Evolutionary conservation across 1,284 basidiomycete genomes (phyloP).

Genomic region (Ceratobasidium sp.): DNA sequence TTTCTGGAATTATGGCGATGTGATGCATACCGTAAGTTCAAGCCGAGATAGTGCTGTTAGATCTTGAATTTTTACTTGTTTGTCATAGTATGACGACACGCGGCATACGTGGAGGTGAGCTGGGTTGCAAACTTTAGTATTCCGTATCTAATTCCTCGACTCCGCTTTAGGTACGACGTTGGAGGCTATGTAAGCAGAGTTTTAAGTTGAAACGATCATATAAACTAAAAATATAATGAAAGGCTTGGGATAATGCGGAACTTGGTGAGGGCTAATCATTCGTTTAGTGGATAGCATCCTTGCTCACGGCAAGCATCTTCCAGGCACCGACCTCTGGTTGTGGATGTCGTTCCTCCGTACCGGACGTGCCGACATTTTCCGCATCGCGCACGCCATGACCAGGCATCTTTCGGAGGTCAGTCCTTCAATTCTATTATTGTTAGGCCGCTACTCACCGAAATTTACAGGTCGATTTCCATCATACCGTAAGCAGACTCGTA

Average conservation of each 20-base stretch:
- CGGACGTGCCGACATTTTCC: conserved; percentile 54
- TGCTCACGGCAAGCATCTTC: not conserved
- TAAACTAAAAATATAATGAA: not conserved
- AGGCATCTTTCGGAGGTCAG: conserved; percentile 51
- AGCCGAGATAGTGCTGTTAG: not conserved
- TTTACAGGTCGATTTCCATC: conserved; percentile 51
- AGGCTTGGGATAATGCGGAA: conserved; percentile 49
- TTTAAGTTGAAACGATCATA: not conserved
- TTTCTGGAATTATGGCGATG: conserved; percentile 56
- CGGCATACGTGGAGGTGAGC: conserved; percentile 51
- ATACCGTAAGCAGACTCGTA: conserved; percentile 43
- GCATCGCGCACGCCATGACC: conserved; percentile 53
- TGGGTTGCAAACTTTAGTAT: not conserved
- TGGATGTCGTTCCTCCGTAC: conserved; percentile 57
- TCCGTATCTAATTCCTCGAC: not conserved
- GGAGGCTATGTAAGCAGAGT: conserved; percentile 53
- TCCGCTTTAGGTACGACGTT: conserved; percentile 50
- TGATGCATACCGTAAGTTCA: conserved; percentile 51
- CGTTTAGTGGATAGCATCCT: not conserved
- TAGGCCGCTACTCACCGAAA: not conserved
- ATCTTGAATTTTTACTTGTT: not conserved
- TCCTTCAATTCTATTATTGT: not conserved
- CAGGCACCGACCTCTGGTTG: conserved; percentile 54
- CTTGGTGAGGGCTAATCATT: not conserved
- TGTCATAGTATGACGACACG: conserved; percentile 47